These are phyloP conservation scores for Candida silvicultrix DNA, from an alignment of 805 yeast species.

Conservation along the genomic window DNA sequence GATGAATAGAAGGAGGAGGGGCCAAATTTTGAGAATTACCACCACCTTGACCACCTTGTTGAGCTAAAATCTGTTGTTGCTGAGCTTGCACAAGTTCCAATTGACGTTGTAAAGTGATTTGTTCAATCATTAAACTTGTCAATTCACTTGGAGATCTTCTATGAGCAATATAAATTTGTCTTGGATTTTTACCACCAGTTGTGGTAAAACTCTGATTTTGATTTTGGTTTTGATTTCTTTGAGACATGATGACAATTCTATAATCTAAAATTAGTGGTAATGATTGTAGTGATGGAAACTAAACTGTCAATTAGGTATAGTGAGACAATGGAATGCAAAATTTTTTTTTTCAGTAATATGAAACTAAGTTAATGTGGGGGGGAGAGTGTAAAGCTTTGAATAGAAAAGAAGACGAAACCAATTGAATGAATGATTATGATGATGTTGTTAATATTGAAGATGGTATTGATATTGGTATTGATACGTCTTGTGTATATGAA, in stretches of 20 bases:
- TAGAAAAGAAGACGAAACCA: too few species aligned
- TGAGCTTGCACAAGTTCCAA: conserved; percentile 88
- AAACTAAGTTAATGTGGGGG: too few species aligned
- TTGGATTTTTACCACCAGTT: conserved; percentile 39
- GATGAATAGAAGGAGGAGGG: too few species aligned
- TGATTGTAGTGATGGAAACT: background rate
- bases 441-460: too few species aligned
- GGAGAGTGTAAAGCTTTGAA: too few species aligned
- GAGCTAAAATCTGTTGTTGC: conserved; percentile 77
- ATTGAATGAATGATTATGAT: too few species aligned
- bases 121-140: conserved; percentile 89
- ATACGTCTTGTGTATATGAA: too few species aligned
- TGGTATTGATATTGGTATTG: too few species aligned
- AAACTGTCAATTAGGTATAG: background rate
- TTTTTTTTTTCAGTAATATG: too few species aligned
- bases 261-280: too few species aligned
- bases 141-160: conserved; percentile 94
- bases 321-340: too few species aligned
- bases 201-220: conserved; percentile 25
- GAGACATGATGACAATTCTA: background rate
- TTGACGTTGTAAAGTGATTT: conserved; percentile 81
- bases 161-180: conserved; percentile 88
- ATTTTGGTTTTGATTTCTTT: conserved; percentile 10
- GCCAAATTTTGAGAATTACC: conserved; percentile 18
- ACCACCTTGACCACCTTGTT: conserved; percentile 34